Base-by-base conservation (phyloP, 2,329 filamentous ascomycete genomes). In the Fusarium sp. region DNA sequence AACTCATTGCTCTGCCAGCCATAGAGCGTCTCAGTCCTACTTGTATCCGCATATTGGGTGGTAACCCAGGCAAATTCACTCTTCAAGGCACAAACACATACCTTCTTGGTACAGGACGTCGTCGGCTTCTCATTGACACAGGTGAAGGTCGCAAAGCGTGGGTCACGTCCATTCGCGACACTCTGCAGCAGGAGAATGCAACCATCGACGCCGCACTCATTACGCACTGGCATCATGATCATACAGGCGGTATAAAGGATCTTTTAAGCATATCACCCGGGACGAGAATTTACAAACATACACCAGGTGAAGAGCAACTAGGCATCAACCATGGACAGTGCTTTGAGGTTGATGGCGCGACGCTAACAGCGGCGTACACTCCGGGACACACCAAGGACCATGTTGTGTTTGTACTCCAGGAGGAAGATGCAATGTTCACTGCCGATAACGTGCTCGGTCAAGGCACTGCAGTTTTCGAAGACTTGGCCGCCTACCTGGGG, bases 201-300 rank as follows among this genome's bases (percentile, higher is more conserved):
- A 86, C 83, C 0, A 82, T 98, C 24, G 83, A 87, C n/a, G 82
- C 84, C 19, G 89, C 90, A 0, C 83, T 99, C 22, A 83, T 99
- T 48, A 96, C 94, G 0, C 96, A 99, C 78, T 97, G 94, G 93
- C 96, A 99, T 76, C 86, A 82, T 41, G 96, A 99, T 75, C 96
- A 99, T 75, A 86, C 90, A 8, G 87, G 89, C 24, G 96, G 96
- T 9, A 86, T 97, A 24, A 76, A 81, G 4, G 89, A 96, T 72
- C 82, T 97, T 1, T 81, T 89, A 19, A 78, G 80, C 15, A 75
- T 90, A 24, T 92, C 84, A n/a, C 90, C 92, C 0, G 75, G 83
- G 19, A 88, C 86, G 8, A 82, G 81, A 22, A 79, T 96, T 39
- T 88, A 89, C 79, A 95, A 96, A 77, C 82, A 89, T 70, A 79